These are phyloP conservation scores for Dalbergia oliveri DNA, from an alignment of 306 rosid genomes.

Conservation along the genomic window DNA sequence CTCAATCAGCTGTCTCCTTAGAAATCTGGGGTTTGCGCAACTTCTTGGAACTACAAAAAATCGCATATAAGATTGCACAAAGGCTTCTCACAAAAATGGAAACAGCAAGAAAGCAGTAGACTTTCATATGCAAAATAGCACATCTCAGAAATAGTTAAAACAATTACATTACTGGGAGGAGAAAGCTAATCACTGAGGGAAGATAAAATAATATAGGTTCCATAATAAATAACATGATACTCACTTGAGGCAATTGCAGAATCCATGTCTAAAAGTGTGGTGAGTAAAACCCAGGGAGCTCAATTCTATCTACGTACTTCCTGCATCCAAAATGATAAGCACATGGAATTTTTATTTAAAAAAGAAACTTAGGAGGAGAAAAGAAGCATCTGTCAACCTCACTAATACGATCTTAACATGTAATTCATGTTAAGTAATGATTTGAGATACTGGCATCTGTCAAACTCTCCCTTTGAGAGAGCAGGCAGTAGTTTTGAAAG, in stretches of 20 bases:
- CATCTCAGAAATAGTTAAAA: background rate
- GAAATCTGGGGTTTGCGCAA: slow-evolving; percentile 50
- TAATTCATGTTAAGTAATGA: background rate
- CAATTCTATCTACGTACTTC: slow-evolving; percentile 66
- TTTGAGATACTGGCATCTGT: background rate
- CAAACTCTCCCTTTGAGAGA: background rate
- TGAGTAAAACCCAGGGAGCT: slow-evolving; percentile 49
- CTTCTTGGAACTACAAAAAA: slow-evolving; percentile 60
- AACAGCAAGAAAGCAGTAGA: background rate
- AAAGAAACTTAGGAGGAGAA: background rate
- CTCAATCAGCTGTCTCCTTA: slow-evolving; percentile 63
- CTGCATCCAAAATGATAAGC: slow-evolving; percentile 52
- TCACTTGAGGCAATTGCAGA: slow-evolving; percentile 64
- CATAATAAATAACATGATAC: slow-evolving; percentile 43
- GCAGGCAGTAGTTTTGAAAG: background rate
- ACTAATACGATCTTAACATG: background rate
- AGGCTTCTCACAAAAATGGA: background rate
- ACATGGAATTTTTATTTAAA: background rate
- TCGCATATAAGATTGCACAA: slow-evolving; percentile 6
- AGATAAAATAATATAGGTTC: background rate
- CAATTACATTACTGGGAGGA: background rate
- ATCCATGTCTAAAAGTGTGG: slow-evolving; percentile 53
- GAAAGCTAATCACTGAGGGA: background rate
- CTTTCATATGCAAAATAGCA: background rate
- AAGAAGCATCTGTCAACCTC: background rate